Percentiles rank a stretch among this genome's conserved stretches.
These are phyloP conservation scores for Fagopyrum tataricum DNA, from an alignment of 148 eudicot genomes.

Conservation along the genomic window DNA sequence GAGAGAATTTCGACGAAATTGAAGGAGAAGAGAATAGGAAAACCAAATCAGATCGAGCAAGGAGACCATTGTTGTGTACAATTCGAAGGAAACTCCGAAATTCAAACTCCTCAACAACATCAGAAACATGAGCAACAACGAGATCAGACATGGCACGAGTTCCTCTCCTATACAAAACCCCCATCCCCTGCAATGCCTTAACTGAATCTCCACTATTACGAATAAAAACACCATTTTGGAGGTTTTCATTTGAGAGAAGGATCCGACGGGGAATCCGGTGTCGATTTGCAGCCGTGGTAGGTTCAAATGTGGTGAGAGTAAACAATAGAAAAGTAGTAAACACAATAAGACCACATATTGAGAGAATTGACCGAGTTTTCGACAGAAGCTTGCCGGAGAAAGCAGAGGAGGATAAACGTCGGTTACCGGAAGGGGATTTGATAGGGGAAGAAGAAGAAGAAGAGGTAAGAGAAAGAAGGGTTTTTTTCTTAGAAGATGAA, in stretches of 20 bases:
- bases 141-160: conserved; percentile 50
- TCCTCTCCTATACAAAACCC: conserved; percentile 50
- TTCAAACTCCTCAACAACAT: conserved; percentile 23
- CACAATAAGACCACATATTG: conserved; percentile 55
- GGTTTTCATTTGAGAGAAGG: not conserved
- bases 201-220: not conserved
- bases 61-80: conserved; percentile 28
- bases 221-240: not conserved
- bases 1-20: conserved; percentile 16
- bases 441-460: conserved; percentile 14
- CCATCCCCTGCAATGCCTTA: conserved; percentile 66
- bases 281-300: conserved; percentile 16
- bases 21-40: conserved; percentile 32
- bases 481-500: not conserved
- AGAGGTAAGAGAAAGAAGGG: conserved; percentile 8
- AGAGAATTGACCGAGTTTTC: conserved; percentile 59
- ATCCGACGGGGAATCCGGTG: conserved; percentile 11
- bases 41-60: conserved; percentile 42
- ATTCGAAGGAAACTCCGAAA: conserved; percentile 38
- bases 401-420: not conserved
- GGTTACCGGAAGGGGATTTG: conserved; percentile 11
- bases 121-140: conserved; percentile 46
- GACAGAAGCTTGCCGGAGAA: conserved; percentile 19
- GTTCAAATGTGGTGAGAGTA: conserved; percentile 65
- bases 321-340: conserved; percentile 56